These are phyloP conservation scores for Boletellus emodensis DNA, from an alignment of 768 basidiomycete genomes.

Conservation along the genomic window DNA sequence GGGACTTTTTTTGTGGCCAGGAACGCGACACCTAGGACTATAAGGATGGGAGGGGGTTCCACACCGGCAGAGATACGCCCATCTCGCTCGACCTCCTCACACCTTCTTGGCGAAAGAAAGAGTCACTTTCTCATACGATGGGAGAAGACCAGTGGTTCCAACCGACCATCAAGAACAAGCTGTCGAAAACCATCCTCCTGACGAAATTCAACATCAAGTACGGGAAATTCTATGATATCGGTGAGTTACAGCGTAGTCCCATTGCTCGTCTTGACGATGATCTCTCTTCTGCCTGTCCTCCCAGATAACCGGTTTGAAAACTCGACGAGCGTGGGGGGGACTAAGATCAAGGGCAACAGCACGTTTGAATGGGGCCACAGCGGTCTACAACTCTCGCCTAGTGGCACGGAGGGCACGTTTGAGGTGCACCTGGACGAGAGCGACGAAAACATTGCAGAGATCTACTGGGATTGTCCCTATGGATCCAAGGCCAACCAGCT, in stretches of 20 bases:
- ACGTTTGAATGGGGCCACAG: neutral
- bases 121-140: neutral
- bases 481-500: too few relatives aligned
- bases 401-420: neutral
- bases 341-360: neutral
- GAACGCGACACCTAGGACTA: too few relatives aligned
- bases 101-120: too few relatives aligned
- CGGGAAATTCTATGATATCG: neutral
- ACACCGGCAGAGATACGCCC: too few relatives aligned
- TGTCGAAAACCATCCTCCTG: neutral
- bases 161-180: neutral
- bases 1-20: too few relatives aligned
- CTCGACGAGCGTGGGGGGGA: neutral
- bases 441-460: neutral
- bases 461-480: neutral
- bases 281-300: neutral
- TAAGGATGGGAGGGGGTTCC: too few relatives aligned
- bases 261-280: neutral
- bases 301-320: neutral
- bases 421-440: neutral
- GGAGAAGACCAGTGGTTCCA: neutral
- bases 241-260: neutral
- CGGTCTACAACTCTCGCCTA: neutral
- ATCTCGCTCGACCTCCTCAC: too few relatives aligned
- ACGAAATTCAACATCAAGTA: neutral